Evolutionary conservation across 2,329 filamentous ascomycete genomes (phyloP), one percentile per base, ranked within the genome.

Genomic region (Byssoonygena ceratinophila): DNA sequence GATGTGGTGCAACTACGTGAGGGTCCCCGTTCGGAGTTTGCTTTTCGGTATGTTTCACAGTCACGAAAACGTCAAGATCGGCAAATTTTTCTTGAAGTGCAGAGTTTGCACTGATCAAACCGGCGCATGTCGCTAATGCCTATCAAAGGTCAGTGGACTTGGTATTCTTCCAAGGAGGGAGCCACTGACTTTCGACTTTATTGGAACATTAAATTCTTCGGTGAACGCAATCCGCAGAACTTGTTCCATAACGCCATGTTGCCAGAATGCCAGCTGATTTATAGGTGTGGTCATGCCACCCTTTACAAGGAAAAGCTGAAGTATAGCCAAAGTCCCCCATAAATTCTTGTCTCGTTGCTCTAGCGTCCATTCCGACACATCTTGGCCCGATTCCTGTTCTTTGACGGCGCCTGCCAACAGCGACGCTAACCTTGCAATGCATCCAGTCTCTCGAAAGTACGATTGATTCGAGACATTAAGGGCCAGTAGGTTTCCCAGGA

Each of bases 391-490:
- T 36, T 76, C 75, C 52, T 75, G 71, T 53, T 76, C 74, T 59
- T 77, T 70, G 58, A 78, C 75, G 61, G 78, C 73, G 66, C 76
- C 73, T n/a, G 71, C 76, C 18, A 95, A 74, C 31, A 97, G 74
- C 34, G 78, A 77, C 14, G 83, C 78, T 45, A 96, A 74, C 59
- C 82, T 83, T 20, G 79, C 76, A 12, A 94, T 81, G 63, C 84
- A 90, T 0, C 88, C 89, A 41, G 87, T 91, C 66, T 98, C 92
- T 53, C 91, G 80, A 67, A 98, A 97, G 52, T 91, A 82, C 9
- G 88, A 87, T 68, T 98, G 92, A 63, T 98, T 98, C 1, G 90
- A 92, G 1, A 83, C 74, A 64, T 97, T 97, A 60, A 89, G 79
- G 31, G 85, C 81, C 25, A 98, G 74, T 11, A 98, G 78, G 66